Percentiles rank a stretch among this genome's conserved stretches.
These are phyloP conservation scores for Calonectria multiphialidica DNA, from an alignment of 2,329 filamentous ascomycete genomes.

Conservation along the genomic window DNA sequence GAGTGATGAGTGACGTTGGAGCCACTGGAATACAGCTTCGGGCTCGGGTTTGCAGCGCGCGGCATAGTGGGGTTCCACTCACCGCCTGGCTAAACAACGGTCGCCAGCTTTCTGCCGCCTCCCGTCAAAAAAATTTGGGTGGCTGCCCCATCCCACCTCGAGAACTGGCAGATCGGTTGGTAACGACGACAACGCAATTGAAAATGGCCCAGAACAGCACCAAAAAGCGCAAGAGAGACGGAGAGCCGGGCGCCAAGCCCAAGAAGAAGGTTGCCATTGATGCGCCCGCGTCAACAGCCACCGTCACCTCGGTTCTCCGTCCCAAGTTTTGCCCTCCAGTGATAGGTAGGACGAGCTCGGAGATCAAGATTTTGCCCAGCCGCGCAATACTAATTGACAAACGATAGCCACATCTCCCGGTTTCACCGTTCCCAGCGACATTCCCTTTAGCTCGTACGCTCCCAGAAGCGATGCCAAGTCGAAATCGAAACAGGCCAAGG, in stretches of 20 bases:
- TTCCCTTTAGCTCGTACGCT: slow-evolving; percentile 63
- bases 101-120: slow-evolving; percentile 41
- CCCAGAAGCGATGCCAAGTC: slow-evolving; percentile 50
- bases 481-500: slow-evolving; percentile 54
- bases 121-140: slow-evolving; percentile 43
- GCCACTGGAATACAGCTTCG: background rate
- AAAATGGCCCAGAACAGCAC: slow-evolving; percentile 54
- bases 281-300: slow-evolving; percentile 53
- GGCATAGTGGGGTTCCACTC: slow-evolving; percentile 24
- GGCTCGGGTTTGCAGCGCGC: slow-evolving; percentile 10
- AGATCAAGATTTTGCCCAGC: background rate
- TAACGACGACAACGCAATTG: slow-evolving; percentile 22
- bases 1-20: slow-evolving; percentile 2
- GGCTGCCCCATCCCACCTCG: slow-evolving; percentile 41
- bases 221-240: slow-evolving; percentile 68
- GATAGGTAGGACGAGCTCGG: slow-evolving; percentile 58
- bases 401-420: slow-evolving; percentile 50
- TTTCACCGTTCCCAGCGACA: slow-evolving; percentile 49
- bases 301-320: slow-evolving; percentile 60
- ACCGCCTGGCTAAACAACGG: slow-evolving; percentile 46
- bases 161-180: slow-evolving; percentile 22
- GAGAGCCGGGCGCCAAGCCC: slow-evolving; percentile 54
- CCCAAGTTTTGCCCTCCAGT: slow-evolving; percentile 64
- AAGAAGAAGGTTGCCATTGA: slow-evolving; percentile 67
- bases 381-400: slow-evolving; percentile 38